A percentile compares a stretch with the other conserved stretches of the same genome.
phyloP scores from a whole-genome alignment of 495 filamentous ascomycete species.

The Tuber melanosporum region DNA sequence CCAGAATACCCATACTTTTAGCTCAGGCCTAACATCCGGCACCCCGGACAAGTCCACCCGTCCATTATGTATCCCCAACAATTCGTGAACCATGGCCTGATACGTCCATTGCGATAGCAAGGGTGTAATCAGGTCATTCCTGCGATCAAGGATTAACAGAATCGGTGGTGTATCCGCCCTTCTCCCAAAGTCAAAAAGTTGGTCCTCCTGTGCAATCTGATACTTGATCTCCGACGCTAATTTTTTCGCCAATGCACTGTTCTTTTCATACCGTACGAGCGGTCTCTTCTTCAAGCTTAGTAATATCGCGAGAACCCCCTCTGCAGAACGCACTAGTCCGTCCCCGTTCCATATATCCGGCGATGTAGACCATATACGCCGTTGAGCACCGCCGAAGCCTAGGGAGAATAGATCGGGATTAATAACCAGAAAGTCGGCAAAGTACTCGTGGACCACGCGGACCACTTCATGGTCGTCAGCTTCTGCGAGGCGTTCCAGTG shows the following conservation, averaged over 20 bases:
- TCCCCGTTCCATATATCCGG: constrained; percentile 89
- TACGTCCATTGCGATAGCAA: constrained; percentile 97
- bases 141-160: constrained; percentile 78
- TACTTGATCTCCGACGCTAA: constrained; percentile 74
- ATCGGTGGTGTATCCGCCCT: constrained; percentile 93
- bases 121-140: constrained; percentile 95
- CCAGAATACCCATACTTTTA: constrained; percentile 48
- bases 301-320: constrained; percentile 75
- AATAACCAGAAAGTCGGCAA: constrained; percentile 88
- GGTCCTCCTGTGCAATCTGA: constrained; percentile 88
- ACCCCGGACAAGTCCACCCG: constrained; percentile 80
- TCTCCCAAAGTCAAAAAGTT: constrained; percentile 85
- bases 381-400: constrained; percentile 63
- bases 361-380: constrained; percentile 67
- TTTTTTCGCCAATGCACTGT: constrained; percentile 83
- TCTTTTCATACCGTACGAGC: constrained; percentile 88
- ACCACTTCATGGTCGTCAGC: constrained; percentile 98
- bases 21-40: constrained; percentile 80
- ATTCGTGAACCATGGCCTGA: constrained; percentile 96
- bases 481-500: constrained; percentile 87
- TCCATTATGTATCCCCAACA: constrained; percentile 88
- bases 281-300: constrained; percentile 93
- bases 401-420: constrained; percentile 90
- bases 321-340: constrained; percentile 71
- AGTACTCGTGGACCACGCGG: constrained; percentile 84